Conservation (phyloP, 805 yeast genomes). For the Ogataea allantospora region DNA sequence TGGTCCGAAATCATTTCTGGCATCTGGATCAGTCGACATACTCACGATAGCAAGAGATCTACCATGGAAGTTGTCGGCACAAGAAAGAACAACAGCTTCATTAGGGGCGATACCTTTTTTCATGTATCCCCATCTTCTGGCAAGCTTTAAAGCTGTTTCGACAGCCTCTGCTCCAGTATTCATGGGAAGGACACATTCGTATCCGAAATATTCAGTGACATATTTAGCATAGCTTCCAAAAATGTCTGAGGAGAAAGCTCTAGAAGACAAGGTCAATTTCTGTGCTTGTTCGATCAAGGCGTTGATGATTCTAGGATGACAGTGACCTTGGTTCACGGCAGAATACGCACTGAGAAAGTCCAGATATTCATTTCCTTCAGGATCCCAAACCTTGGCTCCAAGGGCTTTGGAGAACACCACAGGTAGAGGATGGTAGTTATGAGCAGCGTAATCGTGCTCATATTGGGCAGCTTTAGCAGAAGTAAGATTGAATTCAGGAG, state of each 20-base stretch:
- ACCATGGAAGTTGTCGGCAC: slow-evolving; percentile 92
- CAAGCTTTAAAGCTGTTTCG: slow-evolving; percentile 89
- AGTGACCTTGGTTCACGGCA: slow-evolving; percentile 97
- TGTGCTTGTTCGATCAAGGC: slow-evolving; percentile 89
- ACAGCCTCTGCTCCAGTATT: slow-evolving; percentile 99
- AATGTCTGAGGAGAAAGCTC: slow-evolving; percentile 89
- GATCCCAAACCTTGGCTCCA: slow-evolving; percentile 98
- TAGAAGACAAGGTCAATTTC: slow-evolving; percentile 77
- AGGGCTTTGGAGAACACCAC: slow-evolving; percentile 83
- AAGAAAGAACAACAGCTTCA: slow-evolving; percentile 86
- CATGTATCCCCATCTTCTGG: slow-evolving; percentile 96
- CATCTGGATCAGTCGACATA: slow-evolving; percentile 95
- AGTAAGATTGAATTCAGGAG: slow-evolving; percentile 48
- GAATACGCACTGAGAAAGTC: slow-evolving; percentile 94
- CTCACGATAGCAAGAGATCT: slow-evolving; percentile 94
- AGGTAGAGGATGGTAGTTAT: slow-evolving; percentile 95
- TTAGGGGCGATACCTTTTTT: slow-evolving; percentile 78
- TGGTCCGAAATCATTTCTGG: slow-evolving; percentile 86
- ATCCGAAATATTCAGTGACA: slow-evolving; percentile 82
- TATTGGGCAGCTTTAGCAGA: slow-evolving; percentile 62
- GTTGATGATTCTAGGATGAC: slow-evolving; percentile 86
- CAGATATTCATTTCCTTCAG: slow-evolving; percentile 90
- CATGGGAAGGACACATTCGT: slow-evolving; percentile 95
- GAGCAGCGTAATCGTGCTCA: slow-evolving; percentile 86
- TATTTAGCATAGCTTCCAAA: slow-evolving; percentile 86